phyloP scores from a whole-genome alignment of 164 flowering plant species.

The Chloranthus sessilifolius region DNA sequence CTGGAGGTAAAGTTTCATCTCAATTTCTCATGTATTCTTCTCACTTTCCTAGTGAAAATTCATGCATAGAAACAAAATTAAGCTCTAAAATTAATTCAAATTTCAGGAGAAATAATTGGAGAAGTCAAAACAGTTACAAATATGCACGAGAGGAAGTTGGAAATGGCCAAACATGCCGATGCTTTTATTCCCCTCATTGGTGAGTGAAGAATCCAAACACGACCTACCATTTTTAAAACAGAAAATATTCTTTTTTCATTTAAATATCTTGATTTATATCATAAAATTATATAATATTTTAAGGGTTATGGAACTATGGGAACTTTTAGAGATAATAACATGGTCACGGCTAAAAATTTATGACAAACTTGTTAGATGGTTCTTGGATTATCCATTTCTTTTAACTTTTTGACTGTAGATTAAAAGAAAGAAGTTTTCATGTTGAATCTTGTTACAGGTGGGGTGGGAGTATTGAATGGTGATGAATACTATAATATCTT shows the following conservation, averaged over 20 bases:
- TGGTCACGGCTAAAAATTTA: conserved; percentile 48
- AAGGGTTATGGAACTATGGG: conserved; percentile 50
- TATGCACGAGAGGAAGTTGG: conserved; percentile 19
- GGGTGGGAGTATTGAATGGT: conserved; percentile 34
- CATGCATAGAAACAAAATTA: conserved; percentile 57
- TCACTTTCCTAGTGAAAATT: conserved; percentile 14
- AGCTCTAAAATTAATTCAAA: conserved; percentile 15
- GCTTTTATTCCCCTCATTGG: conserved; percentile 19
- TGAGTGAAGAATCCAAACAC: conserved; percentile 44
- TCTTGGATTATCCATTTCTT: no score
- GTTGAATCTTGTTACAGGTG: conserved; percentile 35
- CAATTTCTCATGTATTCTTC: not conserved
- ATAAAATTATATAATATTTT: no score
- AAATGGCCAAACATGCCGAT: conserved; percentile 18
- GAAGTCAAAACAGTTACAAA: conserved; percentile 16
- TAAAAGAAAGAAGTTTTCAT: not conserved
- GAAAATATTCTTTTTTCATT: conserved; percentile 63
- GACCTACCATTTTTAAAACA: conserved; percentile 37
- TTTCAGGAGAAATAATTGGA: conserved; percentile 15
- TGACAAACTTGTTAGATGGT: conserved; percentile 35
- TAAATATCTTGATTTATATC: conserved; percentile 53
- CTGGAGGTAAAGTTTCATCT: conserved; percentile 41
- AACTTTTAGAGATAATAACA: conserved; percentile 38
- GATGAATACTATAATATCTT: conserved; percentile 51
- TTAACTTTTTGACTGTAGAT: no score